phyloP scores from a whole-genome alignment of 1,139 yeast species.

The Lodderomyces metapsilosis region DNA sequence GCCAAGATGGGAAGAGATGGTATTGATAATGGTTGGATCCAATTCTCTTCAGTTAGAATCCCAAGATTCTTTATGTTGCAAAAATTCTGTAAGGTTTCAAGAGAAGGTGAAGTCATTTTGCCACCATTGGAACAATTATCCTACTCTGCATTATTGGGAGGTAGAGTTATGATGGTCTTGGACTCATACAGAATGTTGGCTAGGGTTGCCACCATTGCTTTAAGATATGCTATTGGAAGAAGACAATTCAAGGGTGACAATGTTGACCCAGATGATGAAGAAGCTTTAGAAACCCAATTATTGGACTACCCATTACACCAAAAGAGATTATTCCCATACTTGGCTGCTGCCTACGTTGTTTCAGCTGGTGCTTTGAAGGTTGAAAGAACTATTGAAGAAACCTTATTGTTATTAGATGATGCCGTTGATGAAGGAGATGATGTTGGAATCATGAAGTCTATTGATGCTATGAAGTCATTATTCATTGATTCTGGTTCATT shows the following conservation, averaged over 20 bases:
- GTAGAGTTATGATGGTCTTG: slow-evolving; percentile 85
- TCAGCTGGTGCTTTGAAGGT: slow-evolving; percentile 68
- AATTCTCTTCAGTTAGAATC: slow-evolving; percentile 74
- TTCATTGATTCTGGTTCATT: slow-evolving; percentile 49
- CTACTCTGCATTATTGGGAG: slow-evolving; percentile 82
- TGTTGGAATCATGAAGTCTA: slow-evolving; percentile 34
- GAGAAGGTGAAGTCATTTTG: slow-evolving; percentile 64
- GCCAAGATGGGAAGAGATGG: slow-evolving; percentile 91
- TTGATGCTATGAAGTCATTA: slow-evolving; percentile 42
- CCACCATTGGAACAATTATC: slow-evolving; percentile 87
- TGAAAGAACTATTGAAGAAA: slow-evolving; percentile 51
- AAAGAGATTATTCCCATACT: slow-evolving; percentile 75
- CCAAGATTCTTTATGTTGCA: slow-evolving; percentile 84
- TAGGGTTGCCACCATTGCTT: slow-evolving; percentile 77
- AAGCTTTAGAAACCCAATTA: slow-evolving; percentile 54
- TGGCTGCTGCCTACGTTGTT: slow-evolving; percentile 78
- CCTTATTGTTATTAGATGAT: slow-evolving; percentile 32
- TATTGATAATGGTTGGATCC: slow-evolving; percentile 94
- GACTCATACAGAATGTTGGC: slow-evolving; percentile 83
- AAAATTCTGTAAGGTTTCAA: slow-evolving; percentile 71
- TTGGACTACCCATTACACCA: slow-evolving; percentile 86
- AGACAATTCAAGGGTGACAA: slow-evolving; percentile 61
- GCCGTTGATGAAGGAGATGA: slow-evolving; percentile 38
- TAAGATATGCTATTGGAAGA: slow-evolving; percentile 86
- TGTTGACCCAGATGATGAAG: slow-evolving; percentile 30